Base-by-base conservation (phyloP, 768 basidiomycete genomes). In the Amanita jacksonii region DNA sequence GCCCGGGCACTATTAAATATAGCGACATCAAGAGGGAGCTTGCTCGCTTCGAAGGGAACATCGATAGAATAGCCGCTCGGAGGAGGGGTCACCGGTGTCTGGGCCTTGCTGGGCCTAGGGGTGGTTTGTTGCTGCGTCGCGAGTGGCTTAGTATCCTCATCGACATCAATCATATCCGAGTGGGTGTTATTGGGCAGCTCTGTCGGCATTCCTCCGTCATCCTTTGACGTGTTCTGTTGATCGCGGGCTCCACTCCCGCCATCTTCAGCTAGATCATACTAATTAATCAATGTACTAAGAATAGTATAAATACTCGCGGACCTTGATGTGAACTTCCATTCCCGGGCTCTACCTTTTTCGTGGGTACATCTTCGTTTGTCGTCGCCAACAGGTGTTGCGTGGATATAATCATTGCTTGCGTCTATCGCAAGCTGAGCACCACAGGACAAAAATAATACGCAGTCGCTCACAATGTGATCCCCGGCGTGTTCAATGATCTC, bases 1-100 rank as follows among this genome's bases (percentile, higher is more conserved):
- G 87, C 83, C n/a, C 89, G 73, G 7, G 89, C 77, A 52, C 89
- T 86, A 57, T 94, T 92, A 64, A 88, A 88, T 48, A 96, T 86
- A 6, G 90, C 92, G 8, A 93, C 84, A 56, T 96, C 92, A 44
- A 96, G 66, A 1, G 93, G 91, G 31, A 93, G 68, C 59, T 92
- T 93, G 61, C 83, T 81, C 15, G 91, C 85, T 63, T 93, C 91
- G 53, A 77, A 81, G 44, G 72, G 73, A 3, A 93, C 75, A 58
- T 94, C 91, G 55, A 90, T 81, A 5, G 74, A 66, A 49, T 68
- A 71, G 10, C 72, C 74, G 46, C 65, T 56, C 50, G 68, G 65
- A 38, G 60, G 62, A 9, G 57, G 54, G 8, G 56, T 54, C 16
- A 61, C 56, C 10, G 62, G 54, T 8, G 51, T 52, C 48, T 54